Conservation (phyloP, 1,284 basidiomycete genomes). For the Apiotrichum domesticum region DNA sequence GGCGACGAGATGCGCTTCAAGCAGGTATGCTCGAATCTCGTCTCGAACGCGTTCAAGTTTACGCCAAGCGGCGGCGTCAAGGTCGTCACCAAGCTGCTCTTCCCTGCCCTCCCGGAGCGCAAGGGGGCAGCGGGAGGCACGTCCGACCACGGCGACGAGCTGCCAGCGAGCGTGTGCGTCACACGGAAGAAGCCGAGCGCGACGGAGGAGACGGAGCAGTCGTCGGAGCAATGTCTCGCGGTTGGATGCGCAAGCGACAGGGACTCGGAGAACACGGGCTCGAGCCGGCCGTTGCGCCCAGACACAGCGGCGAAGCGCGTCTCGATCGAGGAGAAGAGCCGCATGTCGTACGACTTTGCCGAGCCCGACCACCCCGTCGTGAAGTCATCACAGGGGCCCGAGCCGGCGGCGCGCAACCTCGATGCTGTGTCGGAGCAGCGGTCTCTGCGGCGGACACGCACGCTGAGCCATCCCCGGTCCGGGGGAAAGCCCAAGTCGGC, state of each 20-base stretch:
- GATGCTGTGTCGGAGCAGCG: too few species aligned
- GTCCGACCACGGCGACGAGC: not conserved
- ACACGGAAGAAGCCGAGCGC: not conserved
- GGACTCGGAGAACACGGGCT: not conserved
- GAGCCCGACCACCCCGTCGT: not conserved
- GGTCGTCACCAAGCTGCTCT: constrained; percentile 43
- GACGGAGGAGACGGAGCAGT: too few species aligned
- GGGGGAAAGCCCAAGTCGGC: not conserved
- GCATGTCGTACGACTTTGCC: not conserved
- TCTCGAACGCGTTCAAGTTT: constrained; percentile 55
- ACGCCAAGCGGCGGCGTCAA: constrained; percentile 57
- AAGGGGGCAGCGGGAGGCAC: not conserved
- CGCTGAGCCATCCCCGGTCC: not conserved
- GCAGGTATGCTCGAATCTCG: constrained; percentile 58
- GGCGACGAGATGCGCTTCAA: constrained; percentile 61
- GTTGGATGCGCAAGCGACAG: too few species aligned
- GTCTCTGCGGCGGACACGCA: too few species aligned
- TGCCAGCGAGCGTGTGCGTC: not conserved
- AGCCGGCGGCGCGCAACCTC: not conserved
- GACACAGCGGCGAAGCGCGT: not conserved
- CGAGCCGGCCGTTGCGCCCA: too few species aligned
- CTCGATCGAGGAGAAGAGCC: not conserved
- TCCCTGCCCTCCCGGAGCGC: not conserved
- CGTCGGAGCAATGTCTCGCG: too few species aligned
- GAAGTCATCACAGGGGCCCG: not conserved